A percentile compares a stretch with the other conserved stretches of the same genome.
These are phyloP conservation scores for Dactylellina cionopaga DNA, from an alignment of 2,329 filamentous ascomycete species.

Conservation along the genomic window DNA sequence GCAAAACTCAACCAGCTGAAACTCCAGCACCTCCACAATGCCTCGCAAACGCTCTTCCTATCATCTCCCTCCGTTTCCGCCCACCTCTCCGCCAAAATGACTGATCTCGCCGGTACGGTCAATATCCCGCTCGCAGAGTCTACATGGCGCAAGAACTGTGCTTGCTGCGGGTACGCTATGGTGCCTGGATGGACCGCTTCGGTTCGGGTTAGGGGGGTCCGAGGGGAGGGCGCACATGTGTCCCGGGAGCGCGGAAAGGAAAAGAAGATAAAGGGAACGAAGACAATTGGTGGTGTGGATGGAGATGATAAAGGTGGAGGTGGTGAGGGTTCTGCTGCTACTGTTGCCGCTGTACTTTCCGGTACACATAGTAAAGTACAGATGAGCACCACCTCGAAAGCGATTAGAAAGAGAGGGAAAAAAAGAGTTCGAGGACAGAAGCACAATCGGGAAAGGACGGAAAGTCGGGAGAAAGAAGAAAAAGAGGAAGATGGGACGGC, in stretches of 20 bases:
- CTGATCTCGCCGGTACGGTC: conserved; percentile 4
- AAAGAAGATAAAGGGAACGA: not conserved
- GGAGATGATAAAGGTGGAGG: too few species aligned
- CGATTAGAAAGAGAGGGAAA: conserved; percentile 37
- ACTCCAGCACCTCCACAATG: conserved; percentile 31
- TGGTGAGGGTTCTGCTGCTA: too few species aligned
- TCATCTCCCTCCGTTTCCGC: conserved; percentile 36
- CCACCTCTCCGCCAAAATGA: conserved; percentile 24
- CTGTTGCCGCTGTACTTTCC: not conserved
- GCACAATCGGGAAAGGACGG: conserved; percentile 17
- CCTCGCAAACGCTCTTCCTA: conserved; percentile 30
- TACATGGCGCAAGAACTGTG: conserved; percentile 43
- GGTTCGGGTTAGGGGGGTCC: conserved; percentile 31
- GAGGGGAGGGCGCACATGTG: not conserved
- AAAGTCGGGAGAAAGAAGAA: not conserved
- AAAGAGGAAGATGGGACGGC: not conserved
- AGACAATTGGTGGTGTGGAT: not conserved
- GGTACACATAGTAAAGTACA: conserved; percentile 15
- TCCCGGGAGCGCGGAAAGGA: not conserved
- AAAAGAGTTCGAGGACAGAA: conserved; percentile 28
- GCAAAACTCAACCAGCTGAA: conserved; percentile 42
- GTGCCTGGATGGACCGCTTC: conserved; percentile 47
- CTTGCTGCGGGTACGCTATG: conserved; percentile 24
- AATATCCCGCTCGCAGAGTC: conserved; percentile 33
- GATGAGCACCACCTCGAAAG: not conserved